phyloP scores from a whole-genome alignment of 768 basidiomycete species.

The Candolleomyces efflorescens region DNA sequence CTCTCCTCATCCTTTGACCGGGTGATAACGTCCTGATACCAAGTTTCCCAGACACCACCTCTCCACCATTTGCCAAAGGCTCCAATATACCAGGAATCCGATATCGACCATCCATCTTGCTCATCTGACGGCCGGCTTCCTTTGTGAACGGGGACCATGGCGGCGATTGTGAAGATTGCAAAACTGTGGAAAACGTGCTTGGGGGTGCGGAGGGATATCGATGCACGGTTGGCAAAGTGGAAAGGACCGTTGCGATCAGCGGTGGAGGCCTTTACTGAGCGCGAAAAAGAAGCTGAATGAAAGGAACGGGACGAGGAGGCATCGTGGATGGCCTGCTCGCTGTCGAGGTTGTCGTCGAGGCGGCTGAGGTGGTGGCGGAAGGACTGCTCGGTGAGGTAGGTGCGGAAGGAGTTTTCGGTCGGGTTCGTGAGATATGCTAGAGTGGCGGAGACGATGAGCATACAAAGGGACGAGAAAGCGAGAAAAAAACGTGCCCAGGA shows the following conservation, averaged over 20 bases:
- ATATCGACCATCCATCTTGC: conserved; percentile 48
- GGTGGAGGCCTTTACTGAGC: conserved; percentile 20
- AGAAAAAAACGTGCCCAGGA: conserved; percentile 56
- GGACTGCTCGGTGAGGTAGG: conserved; percentile 95
- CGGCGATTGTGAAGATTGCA: conserved; percentile 83
- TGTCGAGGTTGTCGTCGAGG: conserved; percentile 65
- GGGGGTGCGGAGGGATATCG: conserved; percentile 89
- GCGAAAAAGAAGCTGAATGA: conserved; percentile 23
- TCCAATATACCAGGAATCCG: conserved; percentile 87
- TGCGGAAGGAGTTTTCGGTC: conserved; percentile 87
- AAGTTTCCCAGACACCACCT: conserved; percentile 75
- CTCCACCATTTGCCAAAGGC: conserved; percentile 92
- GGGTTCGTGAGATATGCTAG: conserved; percentile 95
- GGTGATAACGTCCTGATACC: conserved; percentile 67
- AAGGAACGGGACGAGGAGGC: conserved; percentile 20
- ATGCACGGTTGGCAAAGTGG: conserved; percentile 90
- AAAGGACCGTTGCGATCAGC: conserved; percentile 41
- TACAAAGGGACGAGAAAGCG: conserved; percentile 8
- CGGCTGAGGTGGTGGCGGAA: conserved; percentile 92
- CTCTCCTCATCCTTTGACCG: conserved; percentile 66
- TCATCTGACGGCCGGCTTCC: conserved; percentile 28
- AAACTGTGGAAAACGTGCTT: conserved; percentile 84
- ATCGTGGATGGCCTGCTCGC: conserved; percentile 36
- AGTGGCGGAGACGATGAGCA: conserved; percentile 12
- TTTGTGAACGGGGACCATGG: conserved; percentile 56